phyloP scores from a whole-genome alignment of 495 filamentous ascomycete species.

The Penicillium fimorum region DNA sequence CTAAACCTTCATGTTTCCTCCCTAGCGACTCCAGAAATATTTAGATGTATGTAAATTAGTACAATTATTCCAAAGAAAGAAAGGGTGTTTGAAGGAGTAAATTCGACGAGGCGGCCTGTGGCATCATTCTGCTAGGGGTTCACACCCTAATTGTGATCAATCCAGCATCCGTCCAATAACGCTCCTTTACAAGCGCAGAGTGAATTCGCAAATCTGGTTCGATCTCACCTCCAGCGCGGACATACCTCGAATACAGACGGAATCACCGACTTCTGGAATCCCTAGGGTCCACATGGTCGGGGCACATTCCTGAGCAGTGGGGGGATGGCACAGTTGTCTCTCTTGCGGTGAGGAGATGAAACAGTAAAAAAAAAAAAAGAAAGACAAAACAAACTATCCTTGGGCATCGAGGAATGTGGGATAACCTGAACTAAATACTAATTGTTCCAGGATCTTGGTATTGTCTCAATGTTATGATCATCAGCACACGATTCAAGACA shows the following conservation, averaged over 20 bases:
- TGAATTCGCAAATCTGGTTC: background rate
- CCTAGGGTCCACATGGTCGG: slow-evolving; percentile 20
- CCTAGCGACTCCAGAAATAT: background rate
- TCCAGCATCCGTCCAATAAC: background rate
- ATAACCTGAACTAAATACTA: slow-evolving; percentile 5
- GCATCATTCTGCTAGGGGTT: slow-evolving; percentile 5
- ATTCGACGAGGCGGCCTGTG: background rate
- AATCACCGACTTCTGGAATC: slow-evolving; percentile 20
- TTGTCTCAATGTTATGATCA: background rate
- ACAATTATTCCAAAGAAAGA: background rate
- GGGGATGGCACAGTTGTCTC: slow-evolving; percentile 6
- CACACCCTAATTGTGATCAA: slow-evolving; percentile 2
- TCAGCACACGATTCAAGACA: slow-evolving; percentile 2
- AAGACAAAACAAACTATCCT: slow-evolving; percentile 6
- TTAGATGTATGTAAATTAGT: background rate
- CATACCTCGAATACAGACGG: slow-evolving; percentile 7
- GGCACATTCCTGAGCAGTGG: slow-evolving; percentile 12
- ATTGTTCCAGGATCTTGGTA: background rate
- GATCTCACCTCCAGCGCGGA: background rate
- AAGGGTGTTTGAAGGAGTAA: no score
- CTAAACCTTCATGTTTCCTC: background rate
- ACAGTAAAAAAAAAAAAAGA: background rate
- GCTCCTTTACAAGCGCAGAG: background rate
- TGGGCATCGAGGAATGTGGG: slow-evolving; percentile 7
- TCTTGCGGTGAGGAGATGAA: slow-evolving; percentile 15